phyloP scores from a whole-genome alignment of 169 alveolate species.

The Plasmodium coatneyi region DNA sequence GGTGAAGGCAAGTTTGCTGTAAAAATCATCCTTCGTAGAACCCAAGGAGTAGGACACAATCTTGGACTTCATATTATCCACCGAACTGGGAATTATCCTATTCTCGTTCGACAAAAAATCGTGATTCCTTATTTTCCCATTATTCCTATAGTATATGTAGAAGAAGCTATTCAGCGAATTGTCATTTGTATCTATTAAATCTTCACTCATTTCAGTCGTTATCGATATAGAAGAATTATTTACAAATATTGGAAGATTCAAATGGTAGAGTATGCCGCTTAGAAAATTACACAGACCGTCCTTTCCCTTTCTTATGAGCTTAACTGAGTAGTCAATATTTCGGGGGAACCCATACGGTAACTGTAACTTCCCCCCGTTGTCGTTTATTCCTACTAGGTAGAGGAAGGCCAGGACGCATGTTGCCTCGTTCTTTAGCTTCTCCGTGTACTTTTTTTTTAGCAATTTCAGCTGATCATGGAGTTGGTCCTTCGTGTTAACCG shows the following conservation, averaged over 20 bases:
- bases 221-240: conserved; percentile 62
- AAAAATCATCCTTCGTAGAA: conserved; percentile 64
- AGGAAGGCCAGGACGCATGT: conserved; percentile 85
- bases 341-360: conserved; percentile 92
- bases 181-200: background rate
- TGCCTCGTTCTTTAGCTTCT: conserved; percentile 50
- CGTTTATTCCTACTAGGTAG: conserved; percentile 86
- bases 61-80: conserved; percentile 50
- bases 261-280: conserved; percentile 82
- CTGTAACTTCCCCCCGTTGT: conserved; percentile 80
- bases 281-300: conserved; percentile 88
- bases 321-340: conserved; percentile 80
- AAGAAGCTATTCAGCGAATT: conserved; percentile 31
- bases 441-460: conserved; percentile 16
- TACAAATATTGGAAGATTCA: conserved; percentile 88
- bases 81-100: conserved; percentile 25
- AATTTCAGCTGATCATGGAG: conserved; percentile 64
- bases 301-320: conserved; percentile 81
- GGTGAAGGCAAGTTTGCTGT: conserved; percentile 59
- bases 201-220: conserved; percentile 55
- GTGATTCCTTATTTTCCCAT: background rate
- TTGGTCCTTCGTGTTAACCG: conserved; percentile 17
- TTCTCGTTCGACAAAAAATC: conserved; percentile 47
- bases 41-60: conserved; percentile 71
- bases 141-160: conserved; percentile 50